Conservation (phyloP, 805 yeast species). For the Yarrowia sp. region DNA sequence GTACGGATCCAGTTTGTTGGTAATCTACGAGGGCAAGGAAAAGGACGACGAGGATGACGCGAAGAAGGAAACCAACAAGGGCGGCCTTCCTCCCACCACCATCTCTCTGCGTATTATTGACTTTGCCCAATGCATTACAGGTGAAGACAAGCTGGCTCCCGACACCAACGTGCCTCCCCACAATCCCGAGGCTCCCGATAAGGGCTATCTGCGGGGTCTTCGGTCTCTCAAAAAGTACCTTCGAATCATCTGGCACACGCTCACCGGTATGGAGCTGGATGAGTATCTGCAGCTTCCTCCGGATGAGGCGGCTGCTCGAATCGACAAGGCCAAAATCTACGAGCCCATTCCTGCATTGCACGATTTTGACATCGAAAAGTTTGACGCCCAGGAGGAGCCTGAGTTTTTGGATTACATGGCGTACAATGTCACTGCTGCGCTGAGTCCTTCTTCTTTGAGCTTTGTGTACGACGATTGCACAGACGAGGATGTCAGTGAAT, state of each 20-base stretch:
- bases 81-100: conserved; percentile 32
- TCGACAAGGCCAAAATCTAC: background rate
- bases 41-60: conserved; percentile 46
- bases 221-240: conserved; percentile 69
- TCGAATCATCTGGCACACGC: conserved; percentile 53
- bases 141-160: conserved; percentile 47
- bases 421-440: conserved; percentile 12
- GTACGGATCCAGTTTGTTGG: conserved; percentile 84
- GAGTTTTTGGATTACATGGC: conserved; percentile 21
- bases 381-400: conserved; percentile 5
- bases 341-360: conserved; percentile 29
- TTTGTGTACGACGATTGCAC: conserved; percentile 21
- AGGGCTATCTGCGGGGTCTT: conserved; percentile 83
- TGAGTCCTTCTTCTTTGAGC: background rate
- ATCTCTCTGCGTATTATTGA: conserved; percentile 74
- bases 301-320: conserved; percentile 1
- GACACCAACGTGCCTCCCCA: conserved; percentile 67
- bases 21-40: conserved; percentile 76
- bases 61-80: conserved; percentile 29
- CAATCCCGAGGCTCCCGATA: conserved; percentile 62
- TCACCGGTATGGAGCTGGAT: conserved; percentile 44
- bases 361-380: conserved; percentile 30
- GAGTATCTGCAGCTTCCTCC: conserved; percentile 26
- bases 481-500: conserved; percentile 15
- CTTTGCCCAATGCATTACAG: conserved; percentile 89